phyloP scores from a whole-genome alignment of 129 eudicot genomes.

The Ambrosia trifida region DNA sequence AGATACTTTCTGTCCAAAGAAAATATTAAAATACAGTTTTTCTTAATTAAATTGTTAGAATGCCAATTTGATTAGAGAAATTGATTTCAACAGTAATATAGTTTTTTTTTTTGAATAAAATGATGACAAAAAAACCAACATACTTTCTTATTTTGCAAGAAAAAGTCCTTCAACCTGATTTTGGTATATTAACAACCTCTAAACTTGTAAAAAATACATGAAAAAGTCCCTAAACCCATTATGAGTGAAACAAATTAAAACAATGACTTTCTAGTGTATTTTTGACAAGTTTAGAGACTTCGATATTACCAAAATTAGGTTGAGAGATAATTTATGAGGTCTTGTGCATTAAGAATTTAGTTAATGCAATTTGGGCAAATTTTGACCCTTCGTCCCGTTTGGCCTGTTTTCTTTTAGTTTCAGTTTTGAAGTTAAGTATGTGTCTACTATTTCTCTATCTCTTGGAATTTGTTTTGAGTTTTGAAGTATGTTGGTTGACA shows the following conservation, averaged over 20 bases:
- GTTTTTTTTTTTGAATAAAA: background rate
- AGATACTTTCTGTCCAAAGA: background rate
- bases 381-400: background rate
- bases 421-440: too few relatives aligned
- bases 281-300: too few relatives aligned
- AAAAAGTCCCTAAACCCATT: too few relatives aligned
- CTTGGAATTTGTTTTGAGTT: background rate
- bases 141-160: too few relatives aligned
- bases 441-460: background rate
- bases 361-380: background rate
- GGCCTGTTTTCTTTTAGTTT: background rate
- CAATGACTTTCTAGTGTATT: too few relatives aligned
- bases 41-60: background rate
- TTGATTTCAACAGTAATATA: background rate
- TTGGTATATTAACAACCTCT: too few relatives aligned
- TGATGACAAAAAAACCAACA: background rate
- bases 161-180: too few relatives aligned
- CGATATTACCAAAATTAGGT: too few relatives aligned
- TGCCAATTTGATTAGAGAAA: background rate
- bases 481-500: conserved; percentile 31
- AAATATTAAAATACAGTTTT: background rate
- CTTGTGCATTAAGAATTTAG: background rate
- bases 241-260: too few relatives aligned
- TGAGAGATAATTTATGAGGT: background rate
- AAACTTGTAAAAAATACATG: too few relatives aligned